A percentile compares a stretch with the other conserved stretches of the same genome.
Evolutionary conservation across 2,329 filamentous ascomycete genomes (phyloP).

Genomic region (Xylariaceae sp.): DNA sequence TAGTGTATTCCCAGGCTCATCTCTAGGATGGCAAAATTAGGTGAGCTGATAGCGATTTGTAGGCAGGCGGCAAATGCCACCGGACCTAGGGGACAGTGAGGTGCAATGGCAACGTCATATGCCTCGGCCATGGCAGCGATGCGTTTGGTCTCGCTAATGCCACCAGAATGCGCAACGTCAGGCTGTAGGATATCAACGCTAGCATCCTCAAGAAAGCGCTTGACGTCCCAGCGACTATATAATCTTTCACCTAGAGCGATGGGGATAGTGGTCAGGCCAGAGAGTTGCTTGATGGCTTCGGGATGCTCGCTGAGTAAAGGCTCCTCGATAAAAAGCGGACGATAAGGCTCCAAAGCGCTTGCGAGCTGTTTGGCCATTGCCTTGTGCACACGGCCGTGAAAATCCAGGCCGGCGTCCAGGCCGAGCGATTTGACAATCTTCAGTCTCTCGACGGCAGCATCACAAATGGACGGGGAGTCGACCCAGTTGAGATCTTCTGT

Average conservation of each 20-base stretch:
- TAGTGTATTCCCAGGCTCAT: slow-evolving; percentile 80
- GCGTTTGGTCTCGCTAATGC: slow-evolving; percentile 65
- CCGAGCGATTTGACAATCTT: slow-evolving; percentile 65
- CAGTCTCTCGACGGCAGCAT: slow-evolving; percentile 62
- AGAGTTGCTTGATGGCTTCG: slow-evolving; percentile 59
- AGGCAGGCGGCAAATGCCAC: slow-evolving; percentile 68
- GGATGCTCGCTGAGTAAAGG: slow-evolving; percentile 65
- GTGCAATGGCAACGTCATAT: slow-evolving; percentile 69
- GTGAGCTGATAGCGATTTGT: slow-evolving; percentile 58
- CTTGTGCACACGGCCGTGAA: slow-evolving; percentile 72
- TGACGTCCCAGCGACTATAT: slow-evolving; percentile 65
- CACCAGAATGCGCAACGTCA: slow-evolving; percentile 67
- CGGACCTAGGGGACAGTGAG: slow-evolving; percentile 69
- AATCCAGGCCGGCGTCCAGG: slow-evolving; percentile 71
- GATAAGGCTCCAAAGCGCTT: slow-evolving; percentile 60
- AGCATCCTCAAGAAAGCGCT: slow-evolving; percentile 63
- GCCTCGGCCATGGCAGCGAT: slow-evolving; percentile 69
- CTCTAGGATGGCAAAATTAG: slow-evolving; percentile 70
- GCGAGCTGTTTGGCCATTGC: slow-evolving; percentile 79
- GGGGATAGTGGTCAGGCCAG: slow-evolving; percentile 53
- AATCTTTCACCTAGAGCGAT: slow-evolving; percentile 71
- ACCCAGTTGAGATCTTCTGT: slow-evolving; percentile 74
- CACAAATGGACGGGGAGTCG: slow-evolving; percentile 62
- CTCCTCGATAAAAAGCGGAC: slow-evolving; percentile 73
- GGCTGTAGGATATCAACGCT: slow-evolving; percentile 70